Percentiles rank a stretch among this genome's conserved stretches.
Conservation (phyloP, 2,329 filamentous ascomycete species). For the Fusarium drepaniforme region DNA sequence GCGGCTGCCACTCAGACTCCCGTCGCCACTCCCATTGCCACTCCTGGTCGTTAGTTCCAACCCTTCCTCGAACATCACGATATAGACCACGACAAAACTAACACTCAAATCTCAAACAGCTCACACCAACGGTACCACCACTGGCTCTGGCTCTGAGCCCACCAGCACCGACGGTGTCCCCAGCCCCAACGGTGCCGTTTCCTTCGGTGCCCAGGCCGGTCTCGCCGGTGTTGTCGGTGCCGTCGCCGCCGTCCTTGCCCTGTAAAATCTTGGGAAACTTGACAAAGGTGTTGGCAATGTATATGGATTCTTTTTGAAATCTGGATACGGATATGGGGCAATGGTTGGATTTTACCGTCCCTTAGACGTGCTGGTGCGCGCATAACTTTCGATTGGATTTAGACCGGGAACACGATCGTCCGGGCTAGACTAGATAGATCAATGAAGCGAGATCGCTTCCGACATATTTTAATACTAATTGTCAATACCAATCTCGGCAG, state of each 20-base stretch:
- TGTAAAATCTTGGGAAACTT: constrained; percentile 36
- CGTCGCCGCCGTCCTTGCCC: constrained; percentile 39
- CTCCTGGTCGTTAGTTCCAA: constrained; percentile 33
- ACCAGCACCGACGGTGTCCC: constrained; percentile 4
- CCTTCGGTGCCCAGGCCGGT: constrained; percentile 34
- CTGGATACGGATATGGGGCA: constrained; percentile 19
- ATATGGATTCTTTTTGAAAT: neutral
- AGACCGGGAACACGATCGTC: constrained; percentile 31
- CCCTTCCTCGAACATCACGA: constrained; percentile 17
- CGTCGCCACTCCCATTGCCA: constrained; percentile 30
- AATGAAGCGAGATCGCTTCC: constrained; percentile 38
- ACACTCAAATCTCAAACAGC: constrained; percentile 14
- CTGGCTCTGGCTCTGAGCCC: constrained; percentile 21
- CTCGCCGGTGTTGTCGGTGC: constrained; percentile 40
- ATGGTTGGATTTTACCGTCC: constrained; percentile 7
- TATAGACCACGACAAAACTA: constrained; percentile 13
- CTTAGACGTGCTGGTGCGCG: constrained; percentile 39
- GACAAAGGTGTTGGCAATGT: constrained; percentile 6
- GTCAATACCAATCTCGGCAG: constrained; percentile 28
- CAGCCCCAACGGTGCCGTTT: constrained; percentile 34
- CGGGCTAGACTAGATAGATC: constrained; percentile 36
- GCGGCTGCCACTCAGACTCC: constrained; percentile 38
- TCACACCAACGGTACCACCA: constrained; percentile 31
- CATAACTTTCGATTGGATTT: constrained; percentile 39
- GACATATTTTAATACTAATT: constrained; percentile 45